A percentile compares a stretch with the other conserved stretches of the same genome.
These are phyloP conservation scores for Arthrinium phaeospermum DNA, from an alignment of 2,329 filamentous ascomycete species.

Conservation along the genomic window DNA sequence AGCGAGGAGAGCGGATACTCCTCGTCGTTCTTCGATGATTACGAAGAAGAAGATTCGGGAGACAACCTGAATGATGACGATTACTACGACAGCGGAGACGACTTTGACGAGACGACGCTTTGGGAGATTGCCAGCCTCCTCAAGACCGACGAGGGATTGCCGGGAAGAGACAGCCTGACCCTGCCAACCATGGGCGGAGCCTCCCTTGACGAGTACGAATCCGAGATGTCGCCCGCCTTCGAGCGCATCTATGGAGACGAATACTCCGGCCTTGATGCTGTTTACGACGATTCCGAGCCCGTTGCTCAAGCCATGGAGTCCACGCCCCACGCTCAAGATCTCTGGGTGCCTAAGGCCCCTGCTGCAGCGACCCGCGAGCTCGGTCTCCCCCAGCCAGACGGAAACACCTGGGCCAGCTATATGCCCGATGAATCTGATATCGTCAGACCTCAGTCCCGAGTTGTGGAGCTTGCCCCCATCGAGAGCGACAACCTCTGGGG, in stretches of 20 bases:
- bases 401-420: neutral
- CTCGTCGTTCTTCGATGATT: conserved; percentile 52
- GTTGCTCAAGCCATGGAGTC: conserved; percentile 28
- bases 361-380: conserved; percentile 21
- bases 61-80: conserved; percentile 46
- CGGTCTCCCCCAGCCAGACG: conserved; percentile 26
- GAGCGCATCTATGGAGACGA: conserved; percentile 31
- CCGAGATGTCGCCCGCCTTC: conserved; percentile 39
- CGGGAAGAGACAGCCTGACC: conserved; percentile 58
- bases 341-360: conserved; percentile 31
- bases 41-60: conserved; percentile 55
- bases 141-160: conserved; percentile 51
- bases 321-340: conserved; percentile 10
- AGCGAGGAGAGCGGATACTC: conserved; percentile 47
- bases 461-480: conserved; percentile 2
- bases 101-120: conserved; percentile 66
- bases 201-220: conserved; percentile 40
- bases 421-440: neutral
- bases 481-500: conserved; percentile 15
- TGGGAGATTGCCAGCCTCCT: conserved; percentile 69
- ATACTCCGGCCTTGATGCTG: conserved; percentile 29
- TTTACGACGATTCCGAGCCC: conserved; percentile 36
- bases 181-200: conserved; percentile 30
- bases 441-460: neutral
- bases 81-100: conserved; percentile 47